Base-by-base conservation (phyloP, 2,329 filamentous ascomycete species). In the Hawksworthiomyces lignivorus region DNA sequence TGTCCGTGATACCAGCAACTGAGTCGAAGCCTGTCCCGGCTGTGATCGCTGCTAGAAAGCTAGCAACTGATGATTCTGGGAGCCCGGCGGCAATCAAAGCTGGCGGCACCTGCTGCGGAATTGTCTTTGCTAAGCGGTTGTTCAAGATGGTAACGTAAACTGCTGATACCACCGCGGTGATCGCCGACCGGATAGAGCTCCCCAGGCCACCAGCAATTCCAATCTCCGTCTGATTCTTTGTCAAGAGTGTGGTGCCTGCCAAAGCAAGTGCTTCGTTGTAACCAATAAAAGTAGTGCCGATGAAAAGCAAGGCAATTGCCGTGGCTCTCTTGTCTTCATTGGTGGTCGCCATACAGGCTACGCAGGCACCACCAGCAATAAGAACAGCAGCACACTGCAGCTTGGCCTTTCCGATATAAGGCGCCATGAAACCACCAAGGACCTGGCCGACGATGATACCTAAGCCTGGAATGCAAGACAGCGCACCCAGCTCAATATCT, bases 241-340 rank as follows among this genome's bases (percentile, higher is more conserved):
- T 55, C 2, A 53, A 51, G n/a, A 62, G 51, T 3, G 56, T 61
- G 18, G 57, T 55, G 19, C 60, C 55, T 9, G 56, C 57, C 46
- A 62, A 57, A 32, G 54, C 54, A 19, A 58, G 45, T n/a, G 52
- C 54, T 44, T 63, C 60, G 22, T 53, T 51, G 52, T 56, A 62
- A 21, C 61, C 60, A 43, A 61, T 52, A 30, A 58, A 55, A 48
- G 60, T 58, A 29, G 51, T 51, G 17, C 58, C 57, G 18, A 60
- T 32, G 7, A 49, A 44, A 5, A 61, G 49, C 19, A 60, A 51
- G 1, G 48, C 48, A 5, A 48, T 46, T 15, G 57, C 55, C n/a
- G n/a, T n/a, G n/a, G n/a, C n/a, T n/a, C n/a, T n/a, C n/a, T n/a
- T 57, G 42, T 56, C 48, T 3, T 50, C 50, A 7, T 33, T 45